Evolutionary conservation across 2,329 filamentous ascomycete genomes (phyloP).

Genomic region (Phyllosticta citrichinensis): DNA sequence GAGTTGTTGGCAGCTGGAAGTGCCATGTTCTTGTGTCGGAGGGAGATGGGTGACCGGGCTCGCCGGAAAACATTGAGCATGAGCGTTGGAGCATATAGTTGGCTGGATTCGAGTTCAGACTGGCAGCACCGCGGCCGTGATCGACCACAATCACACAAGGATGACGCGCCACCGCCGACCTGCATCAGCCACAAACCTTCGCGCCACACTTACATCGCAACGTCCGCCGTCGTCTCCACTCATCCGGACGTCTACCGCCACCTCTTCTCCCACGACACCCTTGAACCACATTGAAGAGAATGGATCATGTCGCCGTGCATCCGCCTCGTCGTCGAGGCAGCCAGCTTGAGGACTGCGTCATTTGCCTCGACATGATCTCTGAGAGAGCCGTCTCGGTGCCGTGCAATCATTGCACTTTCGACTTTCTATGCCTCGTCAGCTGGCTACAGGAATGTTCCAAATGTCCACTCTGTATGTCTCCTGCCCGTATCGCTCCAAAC

Average conservation of each 20-base stretch:
- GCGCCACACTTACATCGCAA: background rate
- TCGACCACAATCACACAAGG: background rate
- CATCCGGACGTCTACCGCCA: background rate
- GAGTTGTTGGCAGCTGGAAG: conserved; percentile 15
- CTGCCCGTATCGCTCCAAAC: background rate
- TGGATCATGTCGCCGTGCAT: background rate
- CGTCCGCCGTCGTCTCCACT: background rate
- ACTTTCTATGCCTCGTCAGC: conserved; percentile 72
- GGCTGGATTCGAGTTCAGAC: background rate
- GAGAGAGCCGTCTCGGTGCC: conserved; percentile 63
- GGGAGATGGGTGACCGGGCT: background rate
- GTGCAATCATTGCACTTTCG: conserved; percentile 72
- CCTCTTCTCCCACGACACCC: background rate
- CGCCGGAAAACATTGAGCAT: background rate
- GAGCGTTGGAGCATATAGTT: background rate
- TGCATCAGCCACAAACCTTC: background rate
- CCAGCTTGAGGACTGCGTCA: conserved; percentile 57
- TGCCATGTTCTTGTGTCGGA: background rate
- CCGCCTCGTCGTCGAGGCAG: background rate
- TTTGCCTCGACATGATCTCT: conserved; percentile 70
- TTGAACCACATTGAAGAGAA: background rate
- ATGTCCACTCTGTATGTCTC: conserved; percentile 65
- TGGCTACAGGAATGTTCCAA: conserved; percentile 65
- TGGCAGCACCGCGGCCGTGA: background rate
- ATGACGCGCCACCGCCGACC: background rate